Base-by-base conservation (phyloP, 257 asterid species). In the Datura wrightii region DNA sequence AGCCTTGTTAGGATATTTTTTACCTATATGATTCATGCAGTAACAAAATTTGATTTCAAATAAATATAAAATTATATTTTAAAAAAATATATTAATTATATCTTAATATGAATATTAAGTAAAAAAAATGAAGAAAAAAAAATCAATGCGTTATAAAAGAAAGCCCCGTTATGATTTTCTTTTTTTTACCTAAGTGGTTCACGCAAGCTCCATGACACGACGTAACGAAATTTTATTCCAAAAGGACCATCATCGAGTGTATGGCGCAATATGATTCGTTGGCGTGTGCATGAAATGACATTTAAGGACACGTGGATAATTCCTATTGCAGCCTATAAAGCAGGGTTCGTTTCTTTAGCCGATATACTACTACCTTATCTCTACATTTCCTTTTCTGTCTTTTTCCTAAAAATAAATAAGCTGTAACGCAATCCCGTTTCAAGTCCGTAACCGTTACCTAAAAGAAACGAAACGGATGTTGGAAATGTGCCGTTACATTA, bases 351-450 rank as follows among this genome's bases (percentile, higher is more conserved):
- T 41, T 39, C 48, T 42, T 31, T 15, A 11, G 67, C 15, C 6
- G 78, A 36, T 36, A 34, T 9, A 18, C 58, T 9, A 18, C 58
- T 18, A 31, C 44, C 48, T 7, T 46, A 50, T 14, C 46, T 55
- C 5, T 56, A 41, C 70, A 83, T 66, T n/a, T 76, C 66, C 84
- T 50, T 42, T 72, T 72, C 60, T 3, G 80, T 48, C 80, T 34
- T 74, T 76, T 76, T 76, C 31, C 46, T 14, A 3, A 74, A 24
- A 48, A 6, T 19, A 69, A 69, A 69, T 76, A 83, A 48, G 53
- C 62, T 13, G 84, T 41, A 79, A 70, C 88, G 84, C 44, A 89
- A 87, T 83, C 74, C 89, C 84, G 83, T 88, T 71, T 84, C 67
- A 83, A 60, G 80, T 85, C 88, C 88, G 90, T 79, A 85, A 88